Evolutionary conservation across 768 basidiomycete species (phyloP).

Genomic region (Phlebiopsis flavidoalba): DNA sequence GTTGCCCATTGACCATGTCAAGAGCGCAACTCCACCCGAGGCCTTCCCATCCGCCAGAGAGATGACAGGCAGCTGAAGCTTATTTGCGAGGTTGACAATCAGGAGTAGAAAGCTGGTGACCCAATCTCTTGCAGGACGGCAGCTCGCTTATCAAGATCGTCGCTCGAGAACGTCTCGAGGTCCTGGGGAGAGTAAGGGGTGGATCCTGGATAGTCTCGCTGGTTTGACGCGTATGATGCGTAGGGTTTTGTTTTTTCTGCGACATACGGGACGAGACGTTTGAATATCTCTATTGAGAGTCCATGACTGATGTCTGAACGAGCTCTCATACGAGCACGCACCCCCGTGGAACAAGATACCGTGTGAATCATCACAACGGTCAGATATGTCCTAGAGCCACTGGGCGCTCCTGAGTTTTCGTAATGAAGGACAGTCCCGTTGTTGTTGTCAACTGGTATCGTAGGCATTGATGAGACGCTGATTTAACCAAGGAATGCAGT

Average conservation of each 20-base stretch:
- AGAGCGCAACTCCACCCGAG: slow-evolving; percentile 4
- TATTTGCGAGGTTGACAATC: not conserved
- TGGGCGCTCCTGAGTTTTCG: slow-evolving; percentile 15
- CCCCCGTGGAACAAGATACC: slow-evolving; percentile 14
- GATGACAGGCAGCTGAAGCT: not conserved
- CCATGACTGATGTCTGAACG: too few species aligned
- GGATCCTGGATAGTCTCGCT: slow-evolving; percentile 26
- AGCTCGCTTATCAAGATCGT: slow-evolving; percentile 1
- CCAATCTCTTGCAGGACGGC: not conserved
- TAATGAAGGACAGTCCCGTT: slow-evolving; percentile 14
- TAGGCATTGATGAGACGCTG: slow-evolving; percentile 1
- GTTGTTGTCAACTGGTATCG: slow-evolving; percentile 10
- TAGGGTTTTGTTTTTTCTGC: slow-evolving; percentile 11
- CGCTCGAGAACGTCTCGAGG: slow-evolving; percentile 1
- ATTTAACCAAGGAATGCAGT: too few species aligned
- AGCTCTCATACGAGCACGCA: not conserved
- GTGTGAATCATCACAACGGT: slow-evolving; percentile 13
- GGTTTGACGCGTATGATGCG: slow-evolving; percentile 22
- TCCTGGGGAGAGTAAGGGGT: slow-evolving; percentile 18
- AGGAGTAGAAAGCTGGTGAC: slow-evolving; percentile 3
- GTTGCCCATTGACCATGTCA: slow-evolving; percentile 11
- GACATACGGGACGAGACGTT: slow-evolving; percentile 17
- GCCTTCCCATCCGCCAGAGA: not conserved
- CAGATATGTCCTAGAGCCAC: slow-evolving; percentile 6
- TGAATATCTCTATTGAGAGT: slow-evolving; percentile 14